Percentiles rank a stretch among this genome's conserved stretches.
Evolutionary conservation across 2,329 filamentous ascomycete genomes (phyloP).

Genomic region (Parafenestella ontariensis): DNA sequence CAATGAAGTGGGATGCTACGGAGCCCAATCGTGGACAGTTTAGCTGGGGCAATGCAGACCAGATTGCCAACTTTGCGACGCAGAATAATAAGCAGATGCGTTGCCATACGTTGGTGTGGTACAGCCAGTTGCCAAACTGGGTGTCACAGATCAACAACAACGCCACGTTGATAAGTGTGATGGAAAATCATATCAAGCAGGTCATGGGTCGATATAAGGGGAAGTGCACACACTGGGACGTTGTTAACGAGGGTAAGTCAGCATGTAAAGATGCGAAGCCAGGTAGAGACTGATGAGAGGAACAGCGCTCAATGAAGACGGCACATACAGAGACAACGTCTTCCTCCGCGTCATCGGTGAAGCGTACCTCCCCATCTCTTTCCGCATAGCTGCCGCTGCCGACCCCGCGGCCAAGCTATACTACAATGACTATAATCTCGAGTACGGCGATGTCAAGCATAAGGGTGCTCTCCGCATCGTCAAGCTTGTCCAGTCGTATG

Average conservation of each 20-base stretch:
- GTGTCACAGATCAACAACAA: constrained; percentile 39
- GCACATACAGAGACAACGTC: constrained; percentile 60
- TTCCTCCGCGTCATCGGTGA: constrained; percentile 65
- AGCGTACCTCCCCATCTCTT: constrained; percentile 65
- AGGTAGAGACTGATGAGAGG: not conserved
- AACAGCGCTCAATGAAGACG: constrained; percentile 63
- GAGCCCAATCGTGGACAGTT: constrained; percentile 47
- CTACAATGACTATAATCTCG: constrained; percentile 71
- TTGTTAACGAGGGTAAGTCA: constrained; percentile 43
- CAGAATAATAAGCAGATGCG: constrained; percentile 44
- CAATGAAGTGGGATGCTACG: constrained; percentile 51
- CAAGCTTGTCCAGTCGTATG: constrained; percentile 47
- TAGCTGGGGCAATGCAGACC: constrained; percentile 44
- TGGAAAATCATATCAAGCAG: constrained; percentile 48
- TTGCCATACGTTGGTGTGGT: constrained; percentile 52
- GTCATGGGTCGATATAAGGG: constrained; percentile 47
- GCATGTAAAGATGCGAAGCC: not conserved
- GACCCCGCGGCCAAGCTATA: constrained; percentile 67
- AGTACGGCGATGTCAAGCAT: constrained; percentile 57
- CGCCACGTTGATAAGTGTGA: constrained; percentile 46
- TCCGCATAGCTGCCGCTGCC: constrained; percentile 62
- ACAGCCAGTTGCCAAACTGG: constrained; percentile 48
- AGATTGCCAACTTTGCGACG: constrained; percentile 45
- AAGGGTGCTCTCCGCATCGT: constrained; percentile 42
- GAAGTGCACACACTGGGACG: constrained; percentile 48